Evolutionary conservation across 768 basidiomycete genomes (phyloP), one percentile per base, ranked within the genome.

Genomic region (Collybiopsis confluens): DNA sequence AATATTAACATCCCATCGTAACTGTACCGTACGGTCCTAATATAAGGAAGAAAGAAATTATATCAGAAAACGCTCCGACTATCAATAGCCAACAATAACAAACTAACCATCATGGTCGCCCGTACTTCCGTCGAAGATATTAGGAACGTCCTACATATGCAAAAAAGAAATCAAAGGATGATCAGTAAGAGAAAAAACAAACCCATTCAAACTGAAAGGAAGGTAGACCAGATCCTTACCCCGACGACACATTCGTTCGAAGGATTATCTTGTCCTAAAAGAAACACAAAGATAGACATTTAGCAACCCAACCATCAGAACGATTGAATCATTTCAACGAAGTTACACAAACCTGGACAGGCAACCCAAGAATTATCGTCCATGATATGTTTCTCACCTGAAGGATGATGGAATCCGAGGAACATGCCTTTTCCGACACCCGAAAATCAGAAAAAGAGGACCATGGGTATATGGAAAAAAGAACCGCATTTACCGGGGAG

Each of bases 231-330:
- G n/a, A n/a, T 6, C 30, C 30, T 6, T 33, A 33, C 30, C 1
- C 82, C 84, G 18, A 73, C 73, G 7, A 63, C 72, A 65, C 85
- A 87, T 54, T 73, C 62, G 2, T 43, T 56, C 56, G 73, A 79
- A 4, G 73, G 59, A 61, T 88, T 87, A 56, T 88, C 86, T 54
- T 85, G 77, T 3, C 85, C 81, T 81, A 18, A 13, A 38, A 13
- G 33, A 18, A 36, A 40, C 7, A 0, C 2, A 41, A 16, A 23
- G n/a, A n/a, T n/a, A n/a, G n/a, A n/a, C n/a, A n/a, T n/a, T n/a
- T n/a, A n/a, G n/a, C n/a, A n/a, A n/a, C n/a, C n/a, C n/a, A n/a
- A n/a, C n/a, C n/a, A n/a, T n/a, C n/a, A 36, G 9, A 20, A 45
- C 11, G 45, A 33, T 36, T 8, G 35, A 36, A 36, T 8, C 35